These are phyloP conservation scores for Naegleria fowleri DNA, from an alignment of 208 protist species.

Conservation along the genomic window DNA sequence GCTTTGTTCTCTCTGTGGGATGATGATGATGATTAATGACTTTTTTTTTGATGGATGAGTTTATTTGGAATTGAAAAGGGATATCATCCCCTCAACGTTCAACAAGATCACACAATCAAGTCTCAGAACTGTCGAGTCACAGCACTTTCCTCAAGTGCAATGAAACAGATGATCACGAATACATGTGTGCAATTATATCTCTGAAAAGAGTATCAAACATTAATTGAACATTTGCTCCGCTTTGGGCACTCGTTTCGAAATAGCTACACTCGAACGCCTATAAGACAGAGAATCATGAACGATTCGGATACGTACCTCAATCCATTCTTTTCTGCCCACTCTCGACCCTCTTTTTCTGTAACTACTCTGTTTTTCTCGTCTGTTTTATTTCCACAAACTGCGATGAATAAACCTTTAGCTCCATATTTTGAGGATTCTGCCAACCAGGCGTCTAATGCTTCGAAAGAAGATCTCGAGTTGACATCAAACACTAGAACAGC, in stretches of 20 bases:
- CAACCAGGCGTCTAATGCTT: constrained; percentile 59
- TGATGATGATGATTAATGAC: no score
- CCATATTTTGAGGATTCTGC: constrained; percentile 57
- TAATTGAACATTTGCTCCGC: neutral
- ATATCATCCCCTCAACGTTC: no score
- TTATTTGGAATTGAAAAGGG: no score
- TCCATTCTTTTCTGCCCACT: constrained; percentile 25
- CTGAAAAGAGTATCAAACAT: constrained; percentile 5
- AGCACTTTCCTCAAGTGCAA: no score
- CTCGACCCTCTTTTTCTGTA: constrained; percentile 26
- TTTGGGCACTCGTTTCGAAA: neutral
- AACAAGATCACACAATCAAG: no score
- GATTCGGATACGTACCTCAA: neutral
- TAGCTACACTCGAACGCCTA: neutral
- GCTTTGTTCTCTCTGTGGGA: no score
- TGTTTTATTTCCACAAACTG: constrained; percentile 42
- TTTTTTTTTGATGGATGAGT: no score
- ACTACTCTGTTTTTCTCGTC: constrained; percentile 25
- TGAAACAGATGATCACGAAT: no score
- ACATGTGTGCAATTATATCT: neutral
- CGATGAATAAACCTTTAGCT: constrained; percentile 22
- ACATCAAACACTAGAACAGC: constrained; percentile 69
- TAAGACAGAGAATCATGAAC: neutral
- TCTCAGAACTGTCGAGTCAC: no score
- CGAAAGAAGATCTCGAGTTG: constrained; percentile 53